Conservation (phyloP, 371 early-diverging fungal species). For the Mucor racemosus region DNA sequence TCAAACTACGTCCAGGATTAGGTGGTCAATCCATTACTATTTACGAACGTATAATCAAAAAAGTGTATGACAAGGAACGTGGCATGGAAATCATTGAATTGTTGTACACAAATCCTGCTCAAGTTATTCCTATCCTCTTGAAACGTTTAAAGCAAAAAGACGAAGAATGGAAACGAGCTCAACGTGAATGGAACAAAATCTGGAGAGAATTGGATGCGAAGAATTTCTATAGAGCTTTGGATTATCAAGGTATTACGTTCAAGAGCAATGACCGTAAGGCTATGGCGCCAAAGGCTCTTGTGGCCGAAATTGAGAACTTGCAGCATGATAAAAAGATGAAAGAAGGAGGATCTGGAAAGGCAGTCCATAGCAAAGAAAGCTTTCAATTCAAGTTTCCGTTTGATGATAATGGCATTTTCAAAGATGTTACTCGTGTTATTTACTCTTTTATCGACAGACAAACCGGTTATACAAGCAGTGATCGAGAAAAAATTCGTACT, state of each 20-base stretch:
- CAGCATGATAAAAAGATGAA: slow-evolving; percentile 37
- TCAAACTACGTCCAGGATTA: slow-evolving; percentile 74
- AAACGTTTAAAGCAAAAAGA: slow-evolving; percentile 94
- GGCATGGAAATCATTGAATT: slow-evolving; percentile 89
- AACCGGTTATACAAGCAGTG: slow-evolving; percentile 60
- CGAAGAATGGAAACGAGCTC: slow-evolving; percentile 84
- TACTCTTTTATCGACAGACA: slow-evolving; percentile 57
- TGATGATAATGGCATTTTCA: slow-evolving; percentile 64
- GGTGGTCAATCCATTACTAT: slow-evolving; percentile 84
- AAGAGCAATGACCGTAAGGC: slow-evolving; percentile 88
- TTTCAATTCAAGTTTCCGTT: slow-evolving; percentile 72
- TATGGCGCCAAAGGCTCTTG: slow-evolving; percentile 78
- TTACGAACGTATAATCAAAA: slow-evolving; percentile 83
- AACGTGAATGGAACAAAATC: slow-evolving; percentile 89
- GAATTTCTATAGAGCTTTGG: slow-evolving; percentile 97
- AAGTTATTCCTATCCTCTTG: slow-evolving; percentile 93
- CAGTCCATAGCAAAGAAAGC: slow-evolving; percentile 39
- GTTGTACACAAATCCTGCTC: slow-evolving; percentile 87
- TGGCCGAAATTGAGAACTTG: slow-evolving; percentile 82
- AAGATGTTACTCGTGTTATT: slow-evolving; percentile 69
- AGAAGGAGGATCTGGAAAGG: slow-evolving; percentile 1
- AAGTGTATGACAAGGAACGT: slow-evolving; percentile 85
- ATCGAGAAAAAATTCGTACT: slow-evolving; percentile 74
- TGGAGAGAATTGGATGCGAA: slow-evolving; percentile 96
- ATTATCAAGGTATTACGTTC: slow-evolving; percentile 91